A percentile compares a stretch with the other conserved stretches of the same genome.
These are phyloP conservation scores for Pseudozyma sp. DNA, from an alignment of 1,284 basidiomycete species.

Conservation along the genomic window DNA sequence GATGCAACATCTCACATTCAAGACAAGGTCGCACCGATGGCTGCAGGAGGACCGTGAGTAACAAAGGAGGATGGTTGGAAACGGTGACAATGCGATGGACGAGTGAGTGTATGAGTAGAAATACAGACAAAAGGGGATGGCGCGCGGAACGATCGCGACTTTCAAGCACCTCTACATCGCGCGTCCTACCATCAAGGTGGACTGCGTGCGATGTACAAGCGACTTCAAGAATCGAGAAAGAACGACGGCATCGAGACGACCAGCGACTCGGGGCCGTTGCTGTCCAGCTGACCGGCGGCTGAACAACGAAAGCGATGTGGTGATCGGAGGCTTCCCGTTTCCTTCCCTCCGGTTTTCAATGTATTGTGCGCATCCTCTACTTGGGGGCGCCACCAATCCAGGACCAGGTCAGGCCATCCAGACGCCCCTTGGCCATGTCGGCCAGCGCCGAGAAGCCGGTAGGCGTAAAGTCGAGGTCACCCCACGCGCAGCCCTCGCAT, in stretches of 20 bases:
- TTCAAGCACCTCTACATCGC: neutral
- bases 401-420: conserved; percentile 52
- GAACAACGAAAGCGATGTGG: neutral
- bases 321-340: neutral
- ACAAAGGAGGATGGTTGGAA: neutral
- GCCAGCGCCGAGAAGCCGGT: conserved; percentile 57
- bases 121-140: conserved; percentile 15
- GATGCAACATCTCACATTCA: too few species aligned
- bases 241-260: neutral
- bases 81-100: conserved; percentile 2
- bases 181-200: conserved; percentile 44
- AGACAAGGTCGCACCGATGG: too few species aligned
- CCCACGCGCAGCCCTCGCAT: conserved; percentile 53
- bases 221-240: neutral
- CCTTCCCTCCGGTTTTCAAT: too few species aligned
- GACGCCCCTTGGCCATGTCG: conserved; percentile 39
- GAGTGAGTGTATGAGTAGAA: conserved; percentile 3
- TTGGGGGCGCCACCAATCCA: conserved; percentile 45
- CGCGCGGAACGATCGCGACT: neutral
- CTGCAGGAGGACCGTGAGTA: too few species aligned
- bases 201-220: conserved; percentile 11
- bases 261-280: conserved; percentile 8
- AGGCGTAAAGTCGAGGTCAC: conserved; percentile 57
- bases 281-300: conserved; percentile 14
- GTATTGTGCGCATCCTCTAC: neutral